These are phyloP conservation scores for Pythium brachiatum DNA, from an alignment of 352 stramenopile genomes.

Conservation along the genomic window DNA sequence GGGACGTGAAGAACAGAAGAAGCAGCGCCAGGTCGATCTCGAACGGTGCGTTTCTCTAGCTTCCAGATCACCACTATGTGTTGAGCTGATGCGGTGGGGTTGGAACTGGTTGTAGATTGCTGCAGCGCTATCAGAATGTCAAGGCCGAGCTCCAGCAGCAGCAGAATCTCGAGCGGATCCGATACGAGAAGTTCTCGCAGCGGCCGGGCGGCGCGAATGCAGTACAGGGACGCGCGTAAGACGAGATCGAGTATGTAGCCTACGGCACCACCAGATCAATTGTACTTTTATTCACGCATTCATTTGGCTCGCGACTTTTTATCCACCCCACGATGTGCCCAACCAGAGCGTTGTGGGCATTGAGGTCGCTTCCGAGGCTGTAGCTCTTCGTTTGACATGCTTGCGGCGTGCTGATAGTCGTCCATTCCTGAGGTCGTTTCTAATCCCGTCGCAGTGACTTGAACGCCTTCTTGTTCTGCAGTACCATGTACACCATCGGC, in stretches of 20 bases:
- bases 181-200: conserved; percentile 75
- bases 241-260: conserved; percentile 20
- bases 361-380: background rate
- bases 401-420: background rate
- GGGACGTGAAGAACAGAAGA: conserved; percentile 93
- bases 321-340: too few relatives aligned
- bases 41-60: conserved; percentile 55
- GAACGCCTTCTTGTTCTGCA: conserved; percentile 88
- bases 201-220: conserved; percentile 27
- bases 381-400: background rate
- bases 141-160: conserved; percentile 93
- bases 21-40: conserved; percentile 92
- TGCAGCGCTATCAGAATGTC: conserved; percentile 95
- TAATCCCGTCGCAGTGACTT: conserved; percentile 74
- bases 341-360: too few relatives aligned
- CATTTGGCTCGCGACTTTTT: too few relatives aligned
- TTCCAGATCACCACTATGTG: too few relatives aligned
- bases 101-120: conserved; percentile 51
- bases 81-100: background rate
- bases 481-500: conserved; percentile 82
- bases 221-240: conserved; percentile 8
- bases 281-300: conserved; percentile 9
- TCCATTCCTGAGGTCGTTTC: background rate
- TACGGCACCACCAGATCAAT: conserved; percentile 1
- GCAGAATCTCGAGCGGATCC: conserved; percentile 93